These are phyloP conservation scores for Cryptococcus maquisensis DNA, from an alignment of 1,284 basidiomycete genomes.

Conservation along the genomic window DNA sequence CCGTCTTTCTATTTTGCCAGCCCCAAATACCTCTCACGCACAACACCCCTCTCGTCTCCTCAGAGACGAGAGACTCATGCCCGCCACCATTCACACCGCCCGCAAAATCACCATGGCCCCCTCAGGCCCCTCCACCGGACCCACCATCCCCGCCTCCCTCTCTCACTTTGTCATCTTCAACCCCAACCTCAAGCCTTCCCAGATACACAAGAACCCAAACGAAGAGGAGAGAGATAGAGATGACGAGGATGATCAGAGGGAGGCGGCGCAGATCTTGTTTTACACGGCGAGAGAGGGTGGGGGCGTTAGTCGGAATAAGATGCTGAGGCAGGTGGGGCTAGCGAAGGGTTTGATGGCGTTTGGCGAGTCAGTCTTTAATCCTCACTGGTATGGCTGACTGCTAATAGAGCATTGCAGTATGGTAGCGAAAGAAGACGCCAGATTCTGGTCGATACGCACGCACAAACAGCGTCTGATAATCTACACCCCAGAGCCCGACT, in stretches of 20 bases:
- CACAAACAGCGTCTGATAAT: conserved; percentile 32
- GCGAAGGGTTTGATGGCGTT: conserved; percentile 45
- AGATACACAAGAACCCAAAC: not conserved
- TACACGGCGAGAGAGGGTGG: conserved; percentile 37
- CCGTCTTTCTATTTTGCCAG: no score
- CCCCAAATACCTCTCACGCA: no score
- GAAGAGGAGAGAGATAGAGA: conserved; percentile 27
- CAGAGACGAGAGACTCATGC: no score
- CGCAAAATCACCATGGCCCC: not conserved
- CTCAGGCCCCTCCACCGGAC: not conserved
- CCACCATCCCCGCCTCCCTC: conserved; percentile 22
- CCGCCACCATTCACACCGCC: no score
- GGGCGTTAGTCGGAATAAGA: conserved; percentile 38
- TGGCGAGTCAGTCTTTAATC: conserved; percentile 16
- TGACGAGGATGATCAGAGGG: conserved; percentile 39
- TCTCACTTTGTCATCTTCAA: conserved; percentile 46
- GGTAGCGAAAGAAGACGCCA: conserved; percentile 13
- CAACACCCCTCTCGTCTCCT: no score
- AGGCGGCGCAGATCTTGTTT: conserved; percentile 44
- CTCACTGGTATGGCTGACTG: not conserved
- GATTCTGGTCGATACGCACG: conserved; percentile 32
- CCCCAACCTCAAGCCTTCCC: conserved; percentile 24
- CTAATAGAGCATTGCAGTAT: conserved; percentile 18
- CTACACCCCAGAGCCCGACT: conserved; percentile 33
- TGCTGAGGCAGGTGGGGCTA: conserved; percentile 43